phyloP scores from a whole-genome alignment of 768 basidiomycete genomes.

The Boletus insuetus region DNA sequence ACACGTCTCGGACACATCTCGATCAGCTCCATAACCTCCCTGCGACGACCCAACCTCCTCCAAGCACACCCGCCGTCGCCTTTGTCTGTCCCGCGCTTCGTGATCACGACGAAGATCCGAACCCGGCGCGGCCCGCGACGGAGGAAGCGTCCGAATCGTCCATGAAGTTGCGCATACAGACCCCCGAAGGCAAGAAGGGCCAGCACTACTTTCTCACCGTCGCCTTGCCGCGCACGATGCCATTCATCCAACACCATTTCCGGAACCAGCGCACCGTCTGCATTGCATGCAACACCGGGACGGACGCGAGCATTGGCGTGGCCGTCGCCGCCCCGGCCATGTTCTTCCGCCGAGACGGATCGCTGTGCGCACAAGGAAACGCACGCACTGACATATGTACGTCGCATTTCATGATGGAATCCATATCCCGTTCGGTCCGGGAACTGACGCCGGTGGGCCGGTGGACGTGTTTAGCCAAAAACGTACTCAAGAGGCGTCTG shows the following conservation, averaged over 20 bases:
- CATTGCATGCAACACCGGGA: conserved; percentile 55
- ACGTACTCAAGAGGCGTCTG: conserved; percentile 64
- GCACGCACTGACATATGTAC: conserved; percentile 17
- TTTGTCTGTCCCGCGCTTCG: conserved; percentile 15
- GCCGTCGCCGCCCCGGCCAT: conserved; percentile 54
- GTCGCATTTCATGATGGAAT: conserved; percentile 3
- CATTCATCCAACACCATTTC: conserved; percentile 45
- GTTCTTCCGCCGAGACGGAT: conserved; percentile 58
- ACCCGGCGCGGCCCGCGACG: too few species aligned
- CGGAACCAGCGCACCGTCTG: conserved; percentile 37
- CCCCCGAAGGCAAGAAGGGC: conserved; percentile 50
- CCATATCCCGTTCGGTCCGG: not conserved
- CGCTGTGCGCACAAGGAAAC: conserved; percentile 12
- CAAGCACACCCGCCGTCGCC: conserved; percentile 5
- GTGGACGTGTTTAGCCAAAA: conserved; percentile 44
- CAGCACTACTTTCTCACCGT: conserved; percentile 46
- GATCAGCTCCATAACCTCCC: conserved; percentile 35
- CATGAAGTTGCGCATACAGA: conserved; percentile 24
- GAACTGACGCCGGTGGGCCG: not conserved
- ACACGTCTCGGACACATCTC: conserved; percentile 38
- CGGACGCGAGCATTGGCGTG: conserved; percentile 63
- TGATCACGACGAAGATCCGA: not conserved
- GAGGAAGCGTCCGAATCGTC: not conserved
- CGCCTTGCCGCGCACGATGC: conserved; percentile 47
- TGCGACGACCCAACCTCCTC: conserved; percentile 10